Evolutionary conservation across 2,329 filamentous ascomycete genomes (phyloP), one percentile per base, ranked within the genome.

Genomic region (Malbranchea zuffiana): DNA sequence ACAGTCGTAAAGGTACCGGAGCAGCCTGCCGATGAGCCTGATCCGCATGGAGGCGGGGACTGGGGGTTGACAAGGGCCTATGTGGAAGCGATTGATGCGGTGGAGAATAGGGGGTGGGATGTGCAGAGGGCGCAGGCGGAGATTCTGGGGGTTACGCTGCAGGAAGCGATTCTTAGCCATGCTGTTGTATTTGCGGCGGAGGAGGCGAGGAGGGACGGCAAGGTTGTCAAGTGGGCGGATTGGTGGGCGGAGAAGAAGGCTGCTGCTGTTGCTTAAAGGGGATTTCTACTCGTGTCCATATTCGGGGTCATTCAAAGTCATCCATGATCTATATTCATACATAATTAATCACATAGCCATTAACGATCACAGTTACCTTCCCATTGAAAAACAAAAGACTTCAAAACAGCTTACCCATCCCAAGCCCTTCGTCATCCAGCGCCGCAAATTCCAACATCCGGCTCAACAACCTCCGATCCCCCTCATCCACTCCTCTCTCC

Each of bases 111-210:
- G 41, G 72, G 69, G 0, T 75, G 78, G 74, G 60, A 65, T 18
- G 79, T 82, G 1, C 63, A 70, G 26, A 71, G 71, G 43, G 87
- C 87, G 1, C 88, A 96, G 67, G 67, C 68, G 40, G 67, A 77
- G 51, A 75, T 79, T 53, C 67, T 96, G 17, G 86, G 85, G 0
- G 93, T 84, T 59, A 82, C 80, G 8, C 62, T 94, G 5, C 84
- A 94, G 39, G 90, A 96, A 53, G 75, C 81, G 1, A 71, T 96
- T n/a, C 71, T 81, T 32, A 93, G 85, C 52, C 90, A 96, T 62
- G 87, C 82, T 2, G 74, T 90, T 61, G 88, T 95, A 0, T 98
- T 95, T 65, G 87, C 85, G 16, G 90, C 88, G 0, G 90, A 96
- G 61, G 82, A 93, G 50, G 85, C 88, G 4, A 73, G 88, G 50